Evolutionary conservation across 148 eudicot genomes (phyloP), one percentile per base, ranked within the genome.

Genomic region (Rhododendron griersonianum): DNA sequence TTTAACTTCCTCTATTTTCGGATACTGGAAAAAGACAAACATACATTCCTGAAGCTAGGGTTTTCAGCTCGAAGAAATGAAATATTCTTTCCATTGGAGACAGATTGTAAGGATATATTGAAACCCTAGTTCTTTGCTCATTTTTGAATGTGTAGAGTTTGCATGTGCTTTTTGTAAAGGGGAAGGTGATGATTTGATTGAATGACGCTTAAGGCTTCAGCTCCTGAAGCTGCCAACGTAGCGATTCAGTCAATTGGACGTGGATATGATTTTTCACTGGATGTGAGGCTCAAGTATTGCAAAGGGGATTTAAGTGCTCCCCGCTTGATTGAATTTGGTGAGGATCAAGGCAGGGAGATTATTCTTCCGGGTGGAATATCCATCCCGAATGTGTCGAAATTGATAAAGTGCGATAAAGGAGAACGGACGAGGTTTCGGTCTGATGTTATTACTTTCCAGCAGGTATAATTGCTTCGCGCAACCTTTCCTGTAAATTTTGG

Each of bases 401-500:
- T 92, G 0, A 95, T 97, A 3, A 95, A 93, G 85, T 97, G 99
- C 55, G 99, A 97, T 81, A 97, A 97, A 88, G 99, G 99, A 48
- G 99, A 97, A 88, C 85, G 98, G 71, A 97, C 96, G 2, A 88
- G 99, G 88, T 97, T 97, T 90, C 90, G 95, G 67, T 97, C 98
- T 23, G 98, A 97, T 90, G 95, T 95, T 61, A 90, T 95, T 23
- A 89, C 99, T 85, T 97, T 97, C 79, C 98, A 97, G 88, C 99
- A 97, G 98, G 99, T 97, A 92, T 53, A 15, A 30, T 73, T 77
- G 8, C 11, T 28, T 39, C 15, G 71, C 78, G 59, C 2, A 2
- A 3, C 0, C n/a, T 21, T 25, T 63, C 30, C 4, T 11, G 30
- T 48, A 16, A 39, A 23, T 55, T 37, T 82, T 25, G 44, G 33